Evolutionary conservation across 164 flowering plant species (phyloP).

Genomic region (Annona cherimola): DNA sequence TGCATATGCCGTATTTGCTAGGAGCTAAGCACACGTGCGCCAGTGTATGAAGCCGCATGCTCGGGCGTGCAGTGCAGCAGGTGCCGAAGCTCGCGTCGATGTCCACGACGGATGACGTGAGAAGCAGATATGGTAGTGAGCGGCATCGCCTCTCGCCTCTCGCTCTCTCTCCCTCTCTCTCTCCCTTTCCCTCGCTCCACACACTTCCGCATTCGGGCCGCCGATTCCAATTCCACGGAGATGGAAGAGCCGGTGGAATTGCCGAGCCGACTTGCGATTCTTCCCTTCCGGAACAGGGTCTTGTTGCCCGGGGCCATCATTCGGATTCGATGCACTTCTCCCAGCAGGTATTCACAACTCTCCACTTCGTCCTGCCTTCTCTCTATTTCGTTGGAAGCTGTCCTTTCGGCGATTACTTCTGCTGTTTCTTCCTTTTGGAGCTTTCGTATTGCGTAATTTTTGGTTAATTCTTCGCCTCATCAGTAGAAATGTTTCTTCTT

Average conservation of each 20-base stretch:
- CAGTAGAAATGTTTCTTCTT: too few species aligned
- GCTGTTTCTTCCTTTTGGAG: not conserved
- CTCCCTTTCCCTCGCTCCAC: too few species aligned
- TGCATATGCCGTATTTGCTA: too few species aligned
- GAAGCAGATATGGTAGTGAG: too few species aligned
- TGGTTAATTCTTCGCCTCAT: not conserved
- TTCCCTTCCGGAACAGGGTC: slow-evolving; percentile 94
- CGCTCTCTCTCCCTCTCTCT: too few species aligned
- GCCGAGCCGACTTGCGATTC: slow-evolving; percentile 86
- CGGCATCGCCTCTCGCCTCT: too few species aligned
- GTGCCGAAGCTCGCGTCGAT: too few species aligned
- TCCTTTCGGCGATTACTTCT: not conserved
- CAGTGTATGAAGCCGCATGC: too few species aligned
- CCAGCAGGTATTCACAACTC: slow-evolving; percentile 60
- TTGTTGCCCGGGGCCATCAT: slow-evolving; percentile 93
- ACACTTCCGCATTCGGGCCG: not conserved
- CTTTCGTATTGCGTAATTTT: not conserved
- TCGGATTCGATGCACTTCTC: slow-evolving; percentile 96
- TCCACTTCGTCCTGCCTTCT: not conserved
- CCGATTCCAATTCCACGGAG: not conserved
- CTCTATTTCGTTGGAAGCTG: not conserved
- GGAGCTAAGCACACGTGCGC: too few species aligned
- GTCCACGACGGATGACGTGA: too few species aligned
- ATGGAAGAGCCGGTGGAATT: slow-evolving; percentile 89
- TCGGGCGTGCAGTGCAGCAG: too few species aligned